Evolutionary conservation across 805 yeast species (phyloP), one percentile per base, ranked within the genome.

Genomic region (Hermanozyma aechmeae): DNA sequence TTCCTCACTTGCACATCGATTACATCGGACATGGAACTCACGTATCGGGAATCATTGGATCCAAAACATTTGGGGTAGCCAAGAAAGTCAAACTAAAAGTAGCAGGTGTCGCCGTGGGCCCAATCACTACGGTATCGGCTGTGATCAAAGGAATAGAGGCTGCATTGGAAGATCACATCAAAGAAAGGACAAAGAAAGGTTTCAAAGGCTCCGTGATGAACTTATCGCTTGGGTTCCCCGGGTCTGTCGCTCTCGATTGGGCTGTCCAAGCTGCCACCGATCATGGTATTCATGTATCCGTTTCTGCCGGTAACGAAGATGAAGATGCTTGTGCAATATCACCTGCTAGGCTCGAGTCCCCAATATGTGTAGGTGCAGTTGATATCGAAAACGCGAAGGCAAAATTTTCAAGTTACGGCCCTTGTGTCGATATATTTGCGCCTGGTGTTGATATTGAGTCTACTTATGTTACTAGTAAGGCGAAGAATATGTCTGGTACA

Each of bases 401-500:
- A n/a, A 5, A 5, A 13, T 20, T 20, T 8, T 5, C 9, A 5
- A 20, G n/a, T 13, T 20, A 13, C 13, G 22, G 22, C 5, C n/a
- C 9, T n/a, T 20, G 22, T 9, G 22, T 20, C 13, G 22, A 20
- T 13, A 8, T 20, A 4, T 20, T 20, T 5, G 22, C 22, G 9
- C 10, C 13, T 13, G 22, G 22, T 5, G 22, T 20, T 5, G 4
- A 20, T 13, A 8, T 20, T 5, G 22, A n/a, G n/a, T n/a, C n/a
- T n/a, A n/a, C n/a, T n/a, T n/a, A n/a, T n/a, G n/a, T n/a, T 10
- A 7, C 13, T 23, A 40, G 45, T 17, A 40, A 50, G 24, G 7
- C 13, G 7, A 11, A 9, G 13, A 22, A 6, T 14, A 34, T 75
- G 43, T 73, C 85, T 3, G 93, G 93, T 1, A 82, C 92, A 0